A percentile compares a stretch with the other conserved stretches of the same genome.
Evolutionary conservation across 257 asterid genomes (phyloP).

Genomic region (Nicotiana benthamiana): DNA sequence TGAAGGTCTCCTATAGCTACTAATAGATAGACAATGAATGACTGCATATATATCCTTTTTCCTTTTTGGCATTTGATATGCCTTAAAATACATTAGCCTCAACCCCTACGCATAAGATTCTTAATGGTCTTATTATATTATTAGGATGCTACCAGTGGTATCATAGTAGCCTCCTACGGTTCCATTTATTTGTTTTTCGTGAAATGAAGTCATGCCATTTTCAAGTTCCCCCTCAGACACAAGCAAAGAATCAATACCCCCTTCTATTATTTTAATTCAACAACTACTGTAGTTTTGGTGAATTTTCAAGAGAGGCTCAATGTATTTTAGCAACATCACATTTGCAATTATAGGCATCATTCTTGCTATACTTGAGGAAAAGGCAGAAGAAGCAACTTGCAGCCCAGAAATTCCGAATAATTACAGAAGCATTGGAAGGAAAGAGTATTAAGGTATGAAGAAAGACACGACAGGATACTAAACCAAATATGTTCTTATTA

Average conservation of each 20-base stretch:
- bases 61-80: not conserved
- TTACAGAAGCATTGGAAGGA: slow-evolving; percentile 26
- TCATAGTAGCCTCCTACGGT: slow-evolving; percentile 99
- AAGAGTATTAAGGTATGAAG: slow-evolving; percentile 21
- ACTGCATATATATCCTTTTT: not conserved
- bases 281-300: not conserved
- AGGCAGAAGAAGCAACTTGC: slow-evolving; percentile 5
- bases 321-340: slow-evolving; percentile 18
- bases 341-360: slow-evolving; percentile 20
- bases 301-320: not conserved
- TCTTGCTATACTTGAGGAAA: slow-evolving; percentile 17
- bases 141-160: slow-evolving; percentile 50
- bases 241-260: not conserved
- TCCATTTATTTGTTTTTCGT: not conserved
- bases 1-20: not conserved
- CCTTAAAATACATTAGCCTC: no score
- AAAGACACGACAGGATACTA: slow-evolving; percentile 40
- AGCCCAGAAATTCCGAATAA: slow-evolving; percentile 18
- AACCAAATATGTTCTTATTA: slow-evolving; percentile 34
- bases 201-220: not conserved
- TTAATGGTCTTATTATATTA: accelerated
- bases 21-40: not conserved
- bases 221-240: not conserved
- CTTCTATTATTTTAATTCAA: not conserved
- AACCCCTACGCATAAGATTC: no score